Evolutionary conservation across 495 filamentous ascomycete genomes (phyloP), one percentile per base, ranked within the genome.

Genomic region (Talaromyces stipitatus): DNA sequence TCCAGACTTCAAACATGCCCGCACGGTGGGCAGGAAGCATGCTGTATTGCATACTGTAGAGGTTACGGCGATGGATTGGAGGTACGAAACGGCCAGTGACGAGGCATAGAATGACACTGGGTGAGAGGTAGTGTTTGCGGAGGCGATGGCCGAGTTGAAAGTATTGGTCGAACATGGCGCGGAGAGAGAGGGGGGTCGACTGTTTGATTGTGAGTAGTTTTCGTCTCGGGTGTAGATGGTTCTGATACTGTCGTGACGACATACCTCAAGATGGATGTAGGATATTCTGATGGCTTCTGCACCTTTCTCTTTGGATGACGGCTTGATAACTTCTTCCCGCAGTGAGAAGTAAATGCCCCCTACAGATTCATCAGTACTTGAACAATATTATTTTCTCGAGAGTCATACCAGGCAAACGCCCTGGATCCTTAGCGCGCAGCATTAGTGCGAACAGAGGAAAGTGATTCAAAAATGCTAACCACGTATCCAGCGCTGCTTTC

Each of bases 361-460:
- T 91, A 54, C 0, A 48, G 8, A 58, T 20, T 28, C 24, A 14
- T 51, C 7, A 51, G 48, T 28, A 28, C 24, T 18, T 20, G 27
- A 51, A 57, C 54, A 16, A 18, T 27, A 22, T 33, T 46, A 32
- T 12, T 48, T 23, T 14, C 60, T 54, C 12, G 23, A 33, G 12
- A 10, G 24, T 73, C 78, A 57, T 64, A 82, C 92, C 94, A 45
- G 94, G 94, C 61, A 99, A 77, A 69, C 94, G 81, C 68, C 83
- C 79, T 5, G 90, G 90, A 67, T 99, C 95, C 71, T 99, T 99
- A 57, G 96, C 78, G 61, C 94, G 84, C 59, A 99, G 76, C 94
- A 99, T 99, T 47, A 97, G 72, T 11, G 94, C 94, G 73, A 99
- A 99, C 22, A 99, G 81, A 22, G 94, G 94, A 66, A 99, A 99